phyloP scores from a whole-genome alignment of 2,329 filamentous ascomycete genomes.

The Scolecobasidium constrictum region DNA sequence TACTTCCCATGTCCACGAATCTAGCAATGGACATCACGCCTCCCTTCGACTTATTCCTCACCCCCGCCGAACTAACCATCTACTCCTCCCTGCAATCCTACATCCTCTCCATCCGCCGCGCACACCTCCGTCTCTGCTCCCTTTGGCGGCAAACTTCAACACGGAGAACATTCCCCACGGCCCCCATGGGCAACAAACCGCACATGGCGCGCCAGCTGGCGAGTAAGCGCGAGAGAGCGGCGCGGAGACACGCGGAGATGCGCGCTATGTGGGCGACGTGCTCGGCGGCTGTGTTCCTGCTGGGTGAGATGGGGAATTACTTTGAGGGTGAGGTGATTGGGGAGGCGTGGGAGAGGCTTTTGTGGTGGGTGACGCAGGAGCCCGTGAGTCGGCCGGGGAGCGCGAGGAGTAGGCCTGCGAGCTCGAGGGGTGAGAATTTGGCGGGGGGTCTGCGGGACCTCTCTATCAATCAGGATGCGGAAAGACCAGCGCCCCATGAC shows the following conservation, averaged over 20 bases:
- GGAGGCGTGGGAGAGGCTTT: constrained; percentile 70
- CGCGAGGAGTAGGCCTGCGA: background rate
- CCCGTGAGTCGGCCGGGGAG: background rate
- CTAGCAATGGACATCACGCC: constrained; percentile 64
- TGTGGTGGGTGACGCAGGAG: constrained; percentile 44
- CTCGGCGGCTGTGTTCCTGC: constrained; percentile 76
- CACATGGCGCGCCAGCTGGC: constrained; percentile 50
- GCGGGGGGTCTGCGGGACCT: background rate
- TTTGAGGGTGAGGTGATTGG: constrained; percentile 83
- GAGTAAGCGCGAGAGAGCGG: constrained; percentile 53
- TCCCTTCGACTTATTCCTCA: constrained; percentile 80
- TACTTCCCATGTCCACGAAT: constrained; percentile 65
- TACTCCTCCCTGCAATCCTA: constrained; percentile 87
- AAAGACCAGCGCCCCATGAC: constrained; percentile 46
- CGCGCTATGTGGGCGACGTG: constrained; percentile 83
- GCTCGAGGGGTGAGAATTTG: background rate
- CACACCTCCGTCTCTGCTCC: constrained; percentile 72
- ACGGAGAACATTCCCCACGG: constrained; percentile 64
- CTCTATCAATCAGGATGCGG: background rate
- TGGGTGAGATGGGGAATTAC: constrained; percentile 79
- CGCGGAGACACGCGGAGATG: constrained; percentile 54
- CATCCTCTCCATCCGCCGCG: constrained; percentile 71
- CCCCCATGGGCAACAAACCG: constrained; percentile 51
- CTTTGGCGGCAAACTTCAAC: constrained; percentile 79
- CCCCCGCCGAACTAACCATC: constrained; percentile 59